Conservation (phyloP, 2,329 filamentous ascomycete species). For the Fusarium chaquense region DNA sequence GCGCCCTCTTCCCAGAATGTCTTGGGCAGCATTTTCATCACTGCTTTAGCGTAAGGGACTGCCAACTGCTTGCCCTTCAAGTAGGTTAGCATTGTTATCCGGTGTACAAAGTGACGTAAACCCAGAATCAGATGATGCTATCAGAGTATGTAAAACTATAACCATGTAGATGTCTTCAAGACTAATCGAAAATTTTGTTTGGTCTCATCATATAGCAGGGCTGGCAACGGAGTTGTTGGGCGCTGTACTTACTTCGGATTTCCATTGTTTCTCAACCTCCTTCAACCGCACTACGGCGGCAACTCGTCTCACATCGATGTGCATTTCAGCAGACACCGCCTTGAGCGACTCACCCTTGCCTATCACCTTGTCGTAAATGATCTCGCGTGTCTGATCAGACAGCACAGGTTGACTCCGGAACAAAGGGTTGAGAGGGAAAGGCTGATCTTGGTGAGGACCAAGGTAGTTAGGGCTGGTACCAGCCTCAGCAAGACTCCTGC, state of each 20-base stretch:
- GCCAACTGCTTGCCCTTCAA: constrained; percentile 80
- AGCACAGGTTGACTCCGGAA: constrained; percentile 81
- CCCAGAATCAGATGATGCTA: constrained; percentile 21
- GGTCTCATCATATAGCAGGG: constrained; percentile 64
- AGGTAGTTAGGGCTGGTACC: constrained; percentile 55
- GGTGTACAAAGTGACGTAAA: constrained; percentile 7
- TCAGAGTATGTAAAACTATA: constrained; percentile 65
- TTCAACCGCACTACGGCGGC: constrained; percentile 88
- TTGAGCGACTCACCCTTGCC: constrained; percentile 76
- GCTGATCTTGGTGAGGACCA: constrained; percentile 57
- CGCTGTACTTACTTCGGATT: constrained; percentile 73
- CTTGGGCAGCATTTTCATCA: constrained; percentile 83
- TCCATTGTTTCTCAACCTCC: constrained; percentile 85
- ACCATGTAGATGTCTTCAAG: constrained; percentile 97
- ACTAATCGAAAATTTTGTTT: constrained; percentile 97
- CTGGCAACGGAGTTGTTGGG: constrained; percentile 2
- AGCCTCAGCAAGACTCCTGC: constrained; percentile 44
- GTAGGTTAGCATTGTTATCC: constrained; percentile 41
- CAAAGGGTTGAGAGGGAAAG: constrained; percentile 79
- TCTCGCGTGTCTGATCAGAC: constrained; percentile 76
- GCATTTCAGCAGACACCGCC: constrained; percentile 79
- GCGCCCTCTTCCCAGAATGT: constrained; percentile 67
- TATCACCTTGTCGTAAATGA: constrained; percentile 78
- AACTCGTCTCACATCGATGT: constrained; percentile 85
- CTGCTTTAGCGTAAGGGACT: constrained; percentile 78